Base-by-base conservation (phyloP, 768 basidiomycete species). In the Lactifluus echinatus region DNA sequence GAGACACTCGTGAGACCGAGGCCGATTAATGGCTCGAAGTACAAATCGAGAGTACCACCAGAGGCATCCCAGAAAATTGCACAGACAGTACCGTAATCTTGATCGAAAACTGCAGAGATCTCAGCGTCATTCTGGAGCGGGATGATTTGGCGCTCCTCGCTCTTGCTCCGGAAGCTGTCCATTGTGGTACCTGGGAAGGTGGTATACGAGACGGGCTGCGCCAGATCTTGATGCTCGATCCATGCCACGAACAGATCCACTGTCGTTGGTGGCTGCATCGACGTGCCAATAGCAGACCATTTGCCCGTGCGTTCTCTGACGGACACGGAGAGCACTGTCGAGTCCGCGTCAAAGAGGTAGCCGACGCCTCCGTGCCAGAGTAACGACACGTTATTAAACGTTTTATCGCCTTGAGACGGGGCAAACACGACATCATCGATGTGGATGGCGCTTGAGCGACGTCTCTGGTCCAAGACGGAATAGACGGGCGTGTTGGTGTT, bases 361-460 rank as follows among this genome's bases (percentile, higher is more conserved):
- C 87, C 87, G n/a, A 84, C 76, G 44, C 74, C 70, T 42, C 75
- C 82, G 63, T 88, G 85, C 81, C 83, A 87, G 11, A 88, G 70
- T 4, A 80, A 73, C 7, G 66, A 64, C 2, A 68, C 66, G 24
- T 67, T 59, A 57, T 70, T 61, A 57, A 71, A 70, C 8, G 56
- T 59, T 45, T 50, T 60, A n/a, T 53, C 43, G 8, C 33, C 42
- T 11, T 46, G 47, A 0, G 51, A n/a, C n/a, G n/a, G 2, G 8
- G 28, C 15, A 24, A 68, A 49, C 4, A 55, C 53, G 12, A 50
- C 15, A 12, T 73, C 73, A 63, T 83, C 69, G 21, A 83, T 68
- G 42, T 74, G 66, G 21, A 85, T 71, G 2, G 59, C 17, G 6
- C 76, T 79, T 24, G 61, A 67, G 46, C 72, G 74, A 3, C 72